These are phyloP conservation scores for Cladorrhinum sp. DNA, from an alignment of 2,329 filamentous ascomycete genomes.

Conservation along the genomic window DNA sequence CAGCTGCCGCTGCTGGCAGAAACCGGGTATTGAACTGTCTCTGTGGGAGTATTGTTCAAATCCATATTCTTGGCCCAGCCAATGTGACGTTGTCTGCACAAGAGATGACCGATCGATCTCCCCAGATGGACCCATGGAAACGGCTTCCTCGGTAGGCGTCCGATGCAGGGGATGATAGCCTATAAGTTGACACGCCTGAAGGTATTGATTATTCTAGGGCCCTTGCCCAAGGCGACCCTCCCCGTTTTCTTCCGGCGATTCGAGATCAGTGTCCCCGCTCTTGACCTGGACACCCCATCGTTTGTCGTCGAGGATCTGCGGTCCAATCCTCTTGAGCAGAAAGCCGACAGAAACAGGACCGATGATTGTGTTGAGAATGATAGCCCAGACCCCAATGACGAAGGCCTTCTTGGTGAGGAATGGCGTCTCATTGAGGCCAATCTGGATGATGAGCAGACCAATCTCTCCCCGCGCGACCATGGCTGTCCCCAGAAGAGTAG, in stretches of 20 bases:
- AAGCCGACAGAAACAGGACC: conserved; percentile 49
- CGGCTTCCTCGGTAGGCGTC: no score
- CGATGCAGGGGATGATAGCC: no score
- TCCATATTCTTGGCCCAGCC: no score
- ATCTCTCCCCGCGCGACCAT: conserved; percentile 82
- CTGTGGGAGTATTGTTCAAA: no score
- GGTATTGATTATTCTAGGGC: background rate
- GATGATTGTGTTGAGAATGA: conserved; percentile 52
- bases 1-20: no score
- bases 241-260: background rate
- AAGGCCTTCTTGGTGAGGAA: conserved; percentile 34
- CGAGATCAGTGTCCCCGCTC: background rate
- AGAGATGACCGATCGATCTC: no score
- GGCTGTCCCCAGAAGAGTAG: conserved; percentile 59
- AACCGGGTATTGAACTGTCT: no score
- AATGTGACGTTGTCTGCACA: no score
- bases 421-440: conserved; percentile 27
- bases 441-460: conserved; percentile 63
- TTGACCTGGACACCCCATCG: conserved; percentile 24
- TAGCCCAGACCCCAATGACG: conserved; percentile 54
- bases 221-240: background rate
- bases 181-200: no score
- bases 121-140: no score
- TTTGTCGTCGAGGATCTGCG: conserved; percentile 15
- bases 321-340: conserved; percentile 35